Conservation (phyloP, 495 filamentous ascomycete species). For the Aspergillus sclerotioniger region DNA sequence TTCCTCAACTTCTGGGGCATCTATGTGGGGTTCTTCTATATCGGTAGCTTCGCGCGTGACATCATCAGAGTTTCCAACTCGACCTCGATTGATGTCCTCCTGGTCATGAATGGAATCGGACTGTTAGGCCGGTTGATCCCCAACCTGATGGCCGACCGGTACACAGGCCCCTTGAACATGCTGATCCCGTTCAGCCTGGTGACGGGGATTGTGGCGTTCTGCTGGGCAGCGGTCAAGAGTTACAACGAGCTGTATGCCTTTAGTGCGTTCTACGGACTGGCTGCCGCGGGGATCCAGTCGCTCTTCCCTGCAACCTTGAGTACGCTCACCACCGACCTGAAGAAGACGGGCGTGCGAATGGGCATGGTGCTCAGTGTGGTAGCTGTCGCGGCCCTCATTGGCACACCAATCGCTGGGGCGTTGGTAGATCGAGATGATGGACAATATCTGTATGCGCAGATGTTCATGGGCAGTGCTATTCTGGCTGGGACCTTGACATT, state of each 20-base stretch:
- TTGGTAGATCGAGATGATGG: constrained; percentile 51
- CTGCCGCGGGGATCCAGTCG: constrained; percentile 65
- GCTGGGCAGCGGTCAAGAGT: constrained; percentile 60
- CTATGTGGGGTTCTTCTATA: constrained; percentile 77
- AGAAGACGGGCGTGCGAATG: constrained; percentile 68
- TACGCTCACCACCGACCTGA: constrained; percentile 61
- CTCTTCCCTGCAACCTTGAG: constrained; percentile 61
- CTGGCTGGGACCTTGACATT: constrained; percentile 52
- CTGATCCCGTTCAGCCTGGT: constrained; percentile 54
- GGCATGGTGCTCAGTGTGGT: constrained; percentile 81
- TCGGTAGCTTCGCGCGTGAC: constrained; percentile 59
- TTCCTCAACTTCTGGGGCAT: constrained; percentile 64
- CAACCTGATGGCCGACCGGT: constrained; percentile 61
- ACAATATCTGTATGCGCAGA: constrained; percentile 57
- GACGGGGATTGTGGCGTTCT: constrained; percentile 53
- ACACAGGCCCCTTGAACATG: constrained; percentile 62
- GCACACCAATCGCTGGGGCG: constrained; percentile 71
- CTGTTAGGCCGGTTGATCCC: constrained; percentile 63
- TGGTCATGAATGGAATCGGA: constrained; percentile 72
- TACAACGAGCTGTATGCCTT: constrained; percentile 56
- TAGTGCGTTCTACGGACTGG: constrained; percentile 60
- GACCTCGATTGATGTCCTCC: constrained; percentile 62
- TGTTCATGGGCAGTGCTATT: constrained; percentile 46
- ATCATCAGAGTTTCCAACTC: constrained; percentile 53
- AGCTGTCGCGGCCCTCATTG: constrained; percentile 69